Percentiles rank a stretch among this genome's conserved stretches.
These are phyloP conservation scores for Setaria italica DNA, from an alignment of 202 grass and related monocot genomes.

Conservation along the genomic window DNA sequence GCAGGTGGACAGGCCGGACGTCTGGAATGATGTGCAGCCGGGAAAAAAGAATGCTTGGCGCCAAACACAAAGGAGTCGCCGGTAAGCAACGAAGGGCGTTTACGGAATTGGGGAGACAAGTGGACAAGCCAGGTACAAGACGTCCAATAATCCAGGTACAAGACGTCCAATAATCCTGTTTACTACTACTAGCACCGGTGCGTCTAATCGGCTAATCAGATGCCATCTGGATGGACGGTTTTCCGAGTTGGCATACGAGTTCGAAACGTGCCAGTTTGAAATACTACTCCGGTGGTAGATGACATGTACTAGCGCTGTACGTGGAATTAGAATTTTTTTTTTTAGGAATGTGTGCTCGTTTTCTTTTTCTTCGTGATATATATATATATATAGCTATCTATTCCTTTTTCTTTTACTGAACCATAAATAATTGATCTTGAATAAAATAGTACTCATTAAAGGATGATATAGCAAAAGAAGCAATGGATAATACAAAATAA, in stretches of 20 bases:
- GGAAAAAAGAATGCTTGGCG: not conserved
- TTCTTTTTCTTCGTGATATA: no score
- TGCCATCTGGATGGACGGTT: not conserved
- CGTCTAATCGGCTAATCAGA: not conserved
- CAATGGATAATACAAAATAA: no score
- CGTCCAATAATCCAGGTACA: not conserved
- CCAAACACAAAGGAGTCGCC: not conserved
- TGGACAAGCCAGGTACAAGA: not conserved
- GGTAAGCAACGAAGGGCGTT: constrained; percentile 22
- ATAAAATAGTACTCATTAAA: not conserved
- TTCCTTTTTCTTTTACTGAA: not conserved
- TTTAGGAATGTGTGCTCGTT: no score
- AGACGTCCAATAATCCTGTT: not conserved
- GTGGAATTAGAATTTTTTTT: not conserved
- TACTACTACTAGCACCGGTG: not conserved
- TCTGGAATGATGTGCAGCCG: constrained; percentile 1
- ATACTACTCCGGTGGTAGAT: not conserved
- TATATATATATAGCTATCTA: not conserved
- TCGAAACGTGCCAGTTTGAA: not conserved
- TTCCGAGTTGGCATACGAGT: not conserved
- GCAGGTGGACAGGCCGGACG: not conserved
- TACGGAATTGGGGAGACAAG: not conserved
- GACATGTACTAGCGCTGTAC: not conserved
- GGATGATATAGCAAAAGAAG: not conserved
- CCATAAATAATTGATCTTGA: not conserved